Evolutionary conservation across 768 basidiomycete genomes (phyloP), one percentile per base, ranked within the genome.

Genomic region (Tubosaeta brunneosetosa): DNA sequence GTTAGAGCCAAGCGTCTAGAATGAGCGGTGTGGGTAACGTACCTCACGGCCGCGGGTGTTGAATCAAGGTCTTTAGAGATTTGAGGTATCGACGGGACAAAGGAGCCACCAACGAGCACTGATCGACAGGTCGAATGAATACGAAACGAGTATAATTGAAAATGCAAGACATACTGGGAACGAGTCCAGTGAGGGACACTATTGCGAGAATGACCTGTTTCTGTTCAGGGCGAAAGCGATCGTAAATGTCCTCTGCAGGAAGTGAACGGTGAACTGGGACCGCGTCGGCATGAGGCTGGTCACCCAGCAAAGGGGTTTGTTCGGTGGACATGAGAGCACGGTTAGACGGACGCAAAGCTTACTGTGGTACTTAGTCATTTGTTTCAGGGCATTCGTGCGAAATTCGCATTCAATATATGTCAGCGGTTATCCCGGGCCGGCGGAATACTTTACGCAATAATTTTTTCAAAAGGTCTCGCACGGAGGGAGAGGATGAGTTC

Each of bases 31-130:
- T 7, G 17, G 16, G 41, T 9, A 33, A 51, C 57, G 36, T 49
- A 81, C 82, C 82, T 86, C 47, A 90, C 76, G 16, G 84, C 66
- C 14, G 78, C 58, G 0, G 76, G 77, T 0, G 86, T 79, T 0
- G 85, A 74, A 25, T 77, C 44, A 10, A 92, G 66, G 53, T 92
- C 88, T 26, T 65, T 67, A 8, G 88, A 81, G 42, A 93, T 82
- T 46, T 85, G 78, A 0, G 88, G 86, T 50, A 91, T 85, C 0
- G 83, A 82, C 0, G 88, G 88, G 3, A 88, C 75, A 64, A 91
- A 89, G 1, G 80, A 80, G 0, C 81, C 84, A 7, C 80, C 71
- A 0, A 86, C 81, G 53, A 91, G 82, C 34, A 85, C 88, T 91
- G 50, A 1, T 43, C 14, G 31, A 58, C 14, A 44, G 29, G 3